Conservation (phyloP, 805 yeast genomes). For the Kluyveromyces aestuarii region DNA sequence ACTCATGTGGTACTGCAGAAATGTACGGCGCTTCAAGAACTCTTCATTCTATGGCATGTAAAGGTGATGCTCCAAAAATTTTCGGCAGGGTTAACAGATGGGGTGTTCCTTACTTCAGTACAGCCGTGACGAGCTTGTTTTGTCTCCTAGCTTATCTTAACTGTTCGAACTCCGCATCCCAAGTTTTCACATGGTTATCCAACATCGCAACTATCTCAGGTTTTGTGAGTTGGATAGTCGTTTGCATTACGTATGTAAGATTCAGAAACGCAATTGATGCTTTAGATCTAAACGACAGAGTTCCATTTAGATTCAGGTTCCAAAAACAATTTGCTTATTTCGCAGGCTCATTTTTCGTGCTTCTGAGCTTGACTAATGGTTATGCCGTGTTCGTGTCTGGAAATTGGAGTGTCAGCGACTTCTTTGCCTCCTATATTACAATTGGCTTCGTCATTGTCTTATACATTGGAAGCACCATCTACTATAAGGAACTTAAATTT, state of each 20-base stretch:
- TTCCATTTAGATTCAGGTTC: constrained; percentile 43
- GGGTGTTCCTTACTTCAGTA: constrained; percentile 42
- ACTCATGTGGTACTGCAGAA: constrained; percentile 31
- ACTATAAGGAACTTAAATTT: constrained; percentile 5
- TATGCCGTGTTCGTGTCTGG: constrained; percentile 48
- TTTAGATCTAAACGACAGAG: constrained; percentile 42
- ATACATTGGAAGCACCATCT: constrained; percentile 6
- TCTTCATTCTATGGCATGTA: constrained; percentile 32
- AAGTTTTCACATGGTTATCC: constrained; percentile 53
- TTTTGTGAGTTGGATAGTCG: constrained; percentile 46
- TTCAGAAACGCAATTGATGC: constrained; percentile 51
- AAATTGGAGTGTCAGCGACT: constrained; percentile 41
- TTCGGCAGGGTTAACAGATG: constrained; percentile 36
- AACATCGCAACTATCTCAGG: constrained; percentile 55
- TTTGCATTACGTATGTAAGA: constrained; percentile 41
- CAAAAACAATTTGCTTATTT: constrained; percentile 51
- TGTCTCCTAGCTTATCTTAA: constrained; percentile 42
- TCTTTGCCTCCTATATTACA: constrained; percentile 58
- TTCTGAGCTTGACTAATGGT: constrained; percentile 53
- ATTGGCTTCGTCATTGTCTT: constrained; percentile 38
- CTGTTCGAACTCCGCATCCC: constrained; percentile 37
- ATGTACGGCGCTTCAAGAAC: constrained; percentile 44
- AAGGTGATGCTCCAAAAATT: constrained; percentile 41
- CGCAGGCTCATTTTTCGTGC: constrained; percentile 35
- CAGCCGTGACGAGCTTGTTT: constrained; percentile 11